Conservation (phyloP, 2,329 filamentous ascomycete species). For the Penicillium psychrosexuale region DNA sequence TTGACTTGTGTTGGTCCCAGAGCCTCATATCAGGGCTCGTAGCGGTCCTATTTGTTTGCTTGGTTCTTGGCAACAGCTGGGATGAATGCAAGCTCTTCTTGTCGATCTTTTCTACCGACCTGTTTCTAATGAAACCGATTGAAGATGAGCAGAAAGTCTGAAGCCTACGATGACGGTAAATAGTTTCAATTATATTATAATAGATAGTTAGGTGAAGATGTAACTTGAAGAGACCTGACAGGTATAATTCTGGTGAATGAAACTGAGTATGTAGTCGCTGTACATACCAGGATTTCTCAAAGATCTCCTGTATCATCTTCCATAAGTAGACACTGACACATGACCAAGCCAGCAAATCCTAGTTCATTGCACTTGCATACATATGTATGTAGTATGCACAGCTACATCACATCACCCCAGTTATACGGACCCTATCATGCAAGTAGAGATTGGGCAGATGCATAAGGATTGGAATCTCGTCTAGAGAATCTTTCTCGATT, state of each 20-base stretch:
- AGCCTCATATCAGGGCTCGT: not conserved
- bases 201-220: not conserved
- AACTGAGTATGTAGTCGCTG: not conserved
- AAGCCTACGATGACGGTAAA: not conserved
- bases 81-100: not conserved
- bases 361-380: not conserved
- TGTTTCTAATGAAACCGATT: not conserved
- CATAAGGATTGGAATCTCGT: not conserved
- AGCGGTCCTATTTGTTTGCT: not conserved
- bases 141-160: not conserved
- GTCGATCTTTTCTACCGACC: not conserved
- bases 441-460: constrained; percentile 3
- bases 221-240: not conserved
- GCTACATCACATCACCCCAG: not conserved
- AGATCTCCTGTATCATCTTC: not conserved
- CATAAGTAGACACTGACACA: not conserved
- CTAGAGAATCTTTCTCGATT: not conserved
- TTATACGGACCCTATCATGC: not conserved
- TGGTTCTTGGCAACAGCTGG: not conserved
- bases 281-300: not conserved
- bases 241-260: not conserved
- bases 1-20: no score
- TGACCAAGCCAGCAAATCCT: not conserved
- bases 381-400: not conserved
- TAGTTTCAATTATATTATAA: not conserved